A percentile compares a stretch with the other conserved stretches of the same genome.
Conservation (phyloP, 192 early-diverging fungal genomes). For the Coemansia sp. region DNA sequence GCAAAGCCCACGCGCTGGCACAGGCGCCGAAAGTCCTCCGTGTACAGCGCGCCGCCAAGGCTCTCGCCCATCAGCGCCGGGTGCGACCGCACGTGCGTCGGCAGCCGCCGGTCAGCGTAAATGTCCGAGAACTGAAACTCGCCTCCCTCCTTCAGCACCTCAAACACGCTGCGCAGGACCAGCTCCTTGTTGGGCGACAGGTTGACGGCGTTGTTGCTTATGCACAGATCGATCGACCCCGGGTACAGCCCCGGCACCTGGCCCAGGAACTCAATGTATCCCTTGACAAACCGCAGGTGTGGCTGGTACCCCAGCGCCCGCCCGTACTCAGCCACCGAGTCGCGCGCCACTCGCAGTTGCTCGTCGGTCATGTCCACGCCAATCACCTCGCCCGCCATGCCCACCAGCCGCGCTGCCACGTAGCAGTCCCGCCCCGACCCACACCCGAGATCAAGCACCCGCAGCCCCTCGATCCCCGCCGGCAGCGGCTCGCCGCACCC, state of each 20-base stretch:
- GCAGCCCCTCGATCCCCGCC: constrained; percentile 48
- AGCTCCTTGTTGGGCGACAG: constrained; percentile 56
- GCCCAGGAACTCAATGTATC: constrained; percentile 52
- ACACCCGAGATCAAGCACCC: constrained; percentile 54
- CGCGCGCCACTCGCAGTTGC: constrained; percentile 47
- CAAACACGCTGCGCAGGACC: constrained; percentile 49
- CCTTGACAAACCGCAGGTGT: constrained; percentile 44
- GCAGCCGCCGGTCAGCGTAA: constrained; percentile 49
- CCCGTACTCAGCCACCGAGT: constrained; percentile 21
- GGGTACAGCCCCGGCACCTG: constrained; percentile 27
- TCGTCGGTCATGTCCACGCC: constrained; percentile 60
- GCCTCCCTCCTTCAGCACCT: constrained; percentile 38
- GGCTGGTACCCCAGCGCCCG: constrained; percentile 47
- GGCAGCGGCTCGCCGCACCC: constrained; percentile 55
- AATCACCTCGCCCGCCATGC: constrained; percentile 43
- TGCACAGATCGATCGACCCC: constrained; percentile 50
- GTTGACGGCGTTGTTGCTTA: constrained; percentile 56
- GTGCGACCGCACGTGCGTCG: constrained; percentile 40
- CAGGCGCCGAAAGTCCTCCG: constrained; percentile 46
- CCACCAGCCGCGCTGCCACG: constrained; percentile 52
- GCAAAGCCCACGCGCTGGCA: constrained; percentile 36
- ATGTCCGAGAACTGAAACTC: constrained; percentile 55
- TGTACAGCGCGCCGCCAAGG: constrained; percentile 48
- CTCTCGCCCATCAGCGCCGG: constrained; percentile 54
- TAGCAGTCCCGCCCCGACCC: constrained; percentile 58